Evolutionary conservation across 176 grass and related monocot genomes (phyloP).

Genomic region (Sorghum bicolor): DNA sequence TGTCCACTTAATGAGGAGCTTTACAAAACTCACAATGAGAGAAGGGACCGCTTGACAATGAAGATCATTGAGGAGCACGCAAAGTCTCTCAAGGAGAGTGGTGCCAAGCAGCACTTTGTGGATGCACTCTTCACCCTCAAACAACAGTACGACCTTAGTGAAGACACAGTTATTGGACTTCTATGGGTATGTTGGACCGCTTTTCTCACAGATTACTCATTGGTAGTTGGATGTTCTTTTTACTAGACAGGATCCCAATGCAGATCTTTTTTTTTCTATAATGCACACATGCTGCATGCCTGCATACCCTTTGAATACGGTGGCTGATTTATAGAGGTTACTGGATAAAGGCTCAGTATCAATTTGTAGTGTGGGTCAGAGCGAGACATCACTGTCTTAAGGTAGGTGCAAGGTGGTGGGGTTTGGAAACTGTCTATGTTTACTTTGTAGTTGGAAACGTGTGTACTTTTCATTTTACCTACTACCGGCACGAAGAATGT

Average conservation of each 20-base stretch:
- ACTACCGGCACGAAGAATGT: background rate
- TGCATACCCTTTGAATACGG: conserved; percentile 4
- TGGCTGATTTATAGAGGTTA: conserved; percentile 1
- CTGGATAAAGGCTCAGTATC: background rate
- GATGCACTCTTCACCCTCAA: conserved; percentile 74
- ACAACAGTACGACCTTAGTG: conserved; percentile 70
- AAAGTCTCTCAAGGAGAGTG: conserved; percentile 49
- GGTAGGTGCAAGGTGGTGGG: conserved; percentile 32
- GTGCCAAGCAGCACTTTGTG: conserved; percentile 78
- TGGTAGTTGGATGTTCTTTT: background rate
- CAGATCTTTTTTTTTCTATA: background rate
- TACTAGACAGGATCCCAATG: background rate
- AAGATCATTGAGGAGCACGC: conserved; percentile 86
- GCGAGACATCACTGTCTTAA: conserved; percentile 26
- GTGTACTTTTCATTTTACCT: conserved; percentile 30
- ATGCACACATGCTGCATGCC: background rate
- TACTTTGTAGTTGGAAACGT: conserved; percentile 18
- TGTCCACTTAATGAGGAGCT: conserved; percentile 74
- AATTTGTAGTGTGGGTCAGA: conserved; percentile 4
- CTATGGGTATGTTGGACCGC: conserved; percentile 55
- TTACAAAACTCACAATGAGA: conserved; percentile 64
- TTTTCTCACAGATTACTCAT: conserved; percentile 5
- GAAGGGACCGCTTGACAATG: conserved; percentile 62
- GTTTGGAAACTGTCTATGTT: conserved; percentile 26
- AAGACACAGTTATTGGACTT: conserved; percentile 76